A percentile compares a stretch with the other conserved stretches of the same genome.
phyloP scores from a whole-genome alignment of 352 stramenopile species.

The Globisporangium lucens region DNA sequence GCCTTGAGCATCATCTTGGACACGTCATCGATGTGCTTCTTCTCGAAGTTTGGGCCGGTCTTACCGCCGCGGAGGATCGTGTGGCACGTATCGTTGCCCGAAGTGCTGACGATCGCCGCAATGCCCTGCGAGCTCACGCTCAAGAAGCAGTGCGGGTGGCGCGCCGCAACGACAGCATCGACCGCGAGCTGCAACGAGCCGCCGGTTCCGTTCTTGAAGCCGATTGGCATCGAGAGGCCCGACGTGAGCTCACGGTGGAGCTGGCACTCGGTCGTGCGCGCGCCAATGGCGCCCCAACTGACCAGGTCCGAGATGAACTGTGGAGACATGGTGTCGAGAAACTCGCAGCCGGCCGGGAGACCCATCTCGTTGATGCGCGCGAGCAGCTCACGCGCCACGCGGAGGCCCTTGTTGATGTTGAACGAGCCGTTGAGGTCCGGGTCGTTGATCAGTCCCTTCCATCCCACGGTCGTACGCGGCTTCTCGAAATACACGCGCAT shows the following conservation, averaged over 20 bases:
- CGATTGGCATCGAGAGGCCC: slow-evolving; percentile 88
- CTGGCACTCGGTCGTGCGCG: slow-evolving; percentile 88
- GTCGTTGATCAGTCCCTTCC: slow-evolving; percentile 91
- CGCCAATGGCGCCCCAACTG: slow-evolving; percentile 89
- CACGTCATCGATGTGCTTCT: slow-evolving; percentile 78
- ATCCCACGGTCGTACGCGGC: slow-evolving; percentile 86
- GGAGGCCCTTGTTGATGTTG: slow-evolving; percentile 91
- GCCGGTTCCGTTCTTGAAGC: slow-evolving; percentile 90
- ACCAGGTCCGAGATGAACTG: slow-evolving; percentile 90
- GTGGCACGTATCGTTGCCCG: slow-evolving; percentile 86
- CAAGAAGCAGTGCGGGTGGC: slow-evolving; percentile 86
- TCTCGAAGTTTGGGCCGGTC: slow-evolving; percentile 81
- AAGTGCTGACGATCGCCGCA: slow-evolving; percentile 84
- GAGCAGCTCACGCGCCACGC: slow-evolving; percentile 77
- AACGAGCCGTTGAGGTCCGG: slow-evolving; percentile 87
- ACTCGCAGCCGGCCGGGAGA: slow-evolving; percentile 81
- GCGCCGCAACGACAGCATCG: slow-evolving; percentile 77
- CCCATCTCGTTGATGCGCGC: slow-evolving; percentile 86
- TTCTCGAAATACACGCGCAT: slow-evolving; percentile 93
- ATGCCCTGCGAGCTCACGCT: slow-evolving; percentile 86
- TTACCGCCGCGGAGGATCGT: slow-evolving; percentile 87
- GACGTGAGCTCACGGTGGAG: slow-evolving; percentile 88
- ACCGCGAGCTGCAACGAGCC: slow-evolving; percentile 85
- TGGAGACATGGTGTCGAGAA: slow-evolving; percentile 89
- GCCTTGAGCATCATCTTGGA: slow-evolving; percentile 83